Evolutionary conservation across 2,329 filamentous ascomycete genomes (phyloP).

Genomic region (Clarireedia paspali): DNA sequence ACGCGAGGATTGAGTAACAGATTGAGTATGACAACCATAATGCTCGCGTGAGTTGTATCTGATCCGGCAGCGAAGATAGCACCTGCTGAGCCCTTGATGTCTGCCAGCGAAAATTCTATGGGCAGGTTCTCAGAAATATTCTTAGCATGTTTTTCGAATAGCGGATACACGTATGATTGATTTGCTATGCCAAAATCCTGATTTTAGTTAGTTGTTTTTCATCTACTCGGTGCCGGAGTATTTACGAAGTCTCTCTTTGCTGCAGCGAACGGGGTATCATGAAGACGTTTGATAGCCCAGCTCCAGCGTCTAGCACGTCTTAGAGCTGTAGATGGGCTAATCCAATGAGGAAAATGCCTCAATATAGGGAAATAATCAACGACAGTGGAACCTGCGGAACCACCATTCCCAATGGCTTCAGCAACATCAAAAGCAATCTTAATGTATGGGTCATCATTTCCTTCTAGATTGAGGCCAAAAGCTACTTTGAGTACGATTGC

Average conservation of each 20-base stretch:
- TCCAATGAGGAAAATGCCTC: constrained; percentile 31
- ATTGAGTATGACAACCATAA: constrained; percentile 36
- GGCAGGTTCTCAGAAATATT: not conserved
- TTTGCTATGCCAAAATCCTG: constrained; percentile 6
- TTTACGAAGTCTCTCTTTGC: not conserved
- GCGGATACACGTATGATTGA: constrained; percentile 7
- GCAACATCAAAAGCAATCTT: constrained; percentile 31
- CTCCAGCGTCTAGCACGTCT: constrained; percentile 24
- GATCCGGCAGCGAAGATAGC: constrained; percentile 38
- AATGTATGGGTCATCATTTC: constrained; percentile 34
- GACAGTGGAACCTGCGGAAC: constrained; percentile 30
- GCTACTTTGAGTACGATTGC: constrained; percentile 37
- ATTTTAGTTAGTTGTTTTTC: not conserved
- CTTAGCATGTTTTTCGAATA: not conserved
- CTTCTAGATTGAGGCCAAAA: constrained; percentile 35
- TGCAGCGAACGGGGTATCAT: constrained; percentile 35
- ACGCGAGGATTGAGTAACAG: constrained; percentile 31
- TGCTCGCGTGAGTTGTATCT: constrained; percentile 34
- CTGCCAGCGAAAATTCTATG: constrained; percentile 12
- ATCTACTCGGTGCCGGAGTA: no score
- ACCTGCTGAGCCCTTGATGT: constrained; percentile 40
- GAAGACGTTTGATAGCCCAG: constrained; percentile 33
- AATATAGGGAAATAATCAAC: constrained; percentile 40
- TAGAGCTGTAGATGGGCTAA: constrained; percentile 23
- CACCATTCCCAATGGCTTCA: constrained; percentile 23